phyloP scores from a whole-genome alignment of 2,329 filamentous ascomycete species.

The Rutstroemia sydowiana region DNA sequence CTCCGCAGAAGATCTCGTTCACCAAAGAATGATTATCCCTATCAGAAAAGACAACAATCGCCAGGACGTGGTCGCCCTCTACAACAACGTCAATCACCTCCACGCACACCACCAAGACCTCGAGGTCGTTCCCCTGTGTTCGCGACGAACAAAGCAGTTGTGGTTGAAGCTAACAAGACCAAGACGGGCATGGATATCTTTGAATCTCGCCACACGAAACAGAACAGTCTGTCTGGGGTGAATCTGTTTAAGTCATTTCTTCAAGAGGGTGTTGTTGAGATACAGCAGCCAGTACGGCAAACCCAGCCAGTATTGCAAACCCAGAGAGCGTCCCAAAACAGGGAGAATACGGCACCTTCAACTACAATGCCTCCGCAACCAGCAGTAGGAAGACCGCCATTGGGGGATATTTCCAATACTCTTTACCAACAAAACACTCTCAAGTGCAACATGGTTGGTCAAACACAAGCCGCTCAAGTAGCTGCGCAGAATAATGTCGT shows the following conservation, averaged over 20 bases:
- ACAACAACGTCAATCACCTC: constrained; percentile 2
- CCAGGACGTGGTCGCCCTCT: neutral
- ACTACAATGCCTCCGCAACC: neutral
- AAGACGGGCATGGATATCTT: neutral
- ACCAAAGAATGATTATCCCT: neutral
- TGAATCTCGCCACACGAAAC: too few species aligned
- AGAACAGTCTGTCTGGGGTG: neutral
- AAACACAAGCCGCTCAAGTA: neutral
- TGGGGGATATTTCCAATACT: neutral
- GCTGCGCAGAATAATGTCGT: neutral
- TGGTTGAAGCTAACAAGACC: neutral
- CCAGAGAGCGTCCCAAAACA: neutral
- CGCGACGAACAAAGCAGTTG: neutral
- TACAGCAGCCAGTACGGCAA: neutral
- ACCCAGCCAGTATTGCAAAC: too few species aligned
- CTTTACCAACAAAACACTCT: neutral
- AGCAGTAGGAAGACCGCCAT: too few species aligned
- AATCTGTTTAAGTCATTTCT: neutral
- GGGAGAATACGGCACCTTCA: neutral
- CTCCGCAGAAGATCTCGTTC: constrained; percentile 9
- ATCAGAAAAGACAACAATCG: constrained; percentile 1
- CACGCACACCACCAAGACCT: neutral
- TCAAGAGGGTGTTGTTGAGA: neutral
- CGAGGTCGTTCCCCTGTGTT: constrained; percentile 5
- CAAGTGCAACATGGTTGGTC: neutral